Conservation (phyloP, 176 grass and related monocot genomes). For the Lolium rigidum region DNA sequence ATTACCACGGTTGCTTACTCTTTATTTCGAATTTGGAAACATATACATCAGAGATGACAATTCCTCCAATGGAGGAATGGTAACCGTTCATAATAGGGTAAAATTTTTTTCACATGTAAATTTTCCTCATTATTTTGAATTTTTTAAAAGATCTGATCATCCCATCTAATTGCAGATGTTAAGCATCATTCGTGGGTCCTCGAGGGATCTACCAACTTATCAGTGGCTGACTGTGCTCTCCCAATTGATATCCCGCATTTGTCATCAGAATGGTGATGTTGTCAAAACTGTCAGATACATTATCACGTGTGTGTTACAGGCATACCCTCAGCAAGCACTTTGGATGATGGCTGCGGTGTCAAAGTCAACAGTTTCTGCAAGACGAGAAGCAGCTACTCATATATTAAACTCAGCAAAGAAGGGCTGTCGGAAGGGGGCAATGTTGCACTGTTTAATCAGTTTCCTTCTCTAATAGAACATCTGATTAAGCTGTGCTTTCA, state of each 20-base stretch:
- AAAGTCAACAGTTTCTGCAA: conserved; percentile 82
- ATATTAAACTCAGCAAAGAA: conserved; percentile 86
- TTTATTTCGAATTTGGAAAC: conserved; percentile 98
- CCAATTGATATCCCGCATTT: conserved; percentile 96
- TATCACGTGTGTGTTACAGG: conserved; percentile 74
- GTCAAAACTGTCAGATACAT: conserved; percentile 77
- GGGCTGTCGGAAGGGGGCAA: conserved; percentile 60
- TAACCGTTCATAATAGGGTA: conserved; percentile 68
- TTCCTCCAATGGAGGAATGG: conserved; percentile 63
- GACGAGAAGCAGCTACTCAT: conserved; percentile 83
- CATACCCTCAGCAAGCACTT: conserved; percentile 92
- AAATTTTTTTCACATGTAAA: conserved; percentile 1
- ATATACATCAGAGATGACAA: conserved; percentile 63
- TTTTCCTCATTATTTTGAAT: conserved; percentile 1
- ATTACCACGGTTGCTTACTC: conserved; percentile 84
- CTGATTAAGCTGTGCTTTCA: conserved; percentile 95
- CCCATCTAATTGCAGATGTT: conserved; percentile 52
- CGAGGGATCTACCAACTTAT: conserved; percentile 91
- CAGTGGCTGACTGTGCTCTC: conserved; percentile 98
- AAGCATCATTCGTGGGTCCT: conserved; percentile 74
- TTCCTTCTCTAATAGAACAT: conserved; percentile 84
- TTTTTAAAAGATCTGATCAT: conserved; percentile 29
- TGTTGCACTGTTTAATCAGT: conserved; percentile 69
- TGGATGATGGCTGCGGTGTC: conserved; percentile 99
- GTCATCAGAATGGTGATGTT: conserved; percentile 78